Percentiles rank a stretch among this genome's conserved stretches.
phyloP scores from a whole-genome alignment of 2,329 filamentous ascomycete genomes.

The Lecanicillium sp. region DNA sequence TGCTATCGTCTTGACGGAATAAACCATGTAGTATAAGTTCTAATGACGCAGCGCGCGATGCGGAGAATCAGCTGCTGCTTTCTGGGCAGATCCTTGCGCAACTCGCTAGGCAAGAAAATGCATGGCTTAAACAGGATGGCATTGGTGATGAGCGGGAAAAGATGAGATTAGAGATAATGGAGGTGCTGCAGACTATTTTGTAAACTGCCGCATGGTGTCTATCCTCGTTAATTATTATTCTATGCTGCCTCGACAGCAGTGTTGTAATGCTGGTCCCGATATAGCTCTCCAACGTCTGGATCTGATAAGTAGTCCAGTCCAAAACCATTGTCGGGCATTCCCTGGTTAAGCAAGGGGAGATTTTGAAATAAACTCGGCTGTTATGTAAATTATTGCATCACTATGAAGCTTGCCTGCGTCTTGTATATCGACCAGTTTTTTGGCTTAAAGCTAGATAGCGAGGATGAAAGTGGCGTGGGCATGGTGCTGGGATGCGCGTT shows the following conservation, averaged over 20 bases:
- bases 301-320: slow-evolving; percentile 43
- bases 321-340: slow-evolving; percentile 42
- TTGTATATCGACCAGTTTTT: slow-evolving; percentile 21
- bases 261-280: too few relatives aligned
- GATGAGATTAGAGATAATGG: neutral
- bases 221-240: too few relatives aligned
- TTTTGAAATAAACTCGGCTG: slow-evolving; percentile 33
- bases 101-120: slow-evolving; percentile 1
- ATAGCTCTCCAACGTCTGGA: slow-evolving; percentile 7
- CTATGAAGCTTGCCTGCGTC: slow-evolving; percentile 11
- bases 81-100: slow-evolving; percentile 1
- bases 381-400: slow-evolving; percentile 34
- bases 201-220: neutral
- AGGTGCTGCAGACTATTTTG: slow-evolving; percentile 2
- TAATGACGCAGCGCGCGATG: neutral
- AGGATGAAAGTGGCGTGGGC: slow-evolving; percentile 28
- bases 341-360: slow-evolving; percentile 39
- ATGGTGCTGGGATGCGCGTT: slow-evolving; percentile 24
- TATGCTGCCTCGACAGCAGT: too few relatives aligned
- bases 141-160: neutral
- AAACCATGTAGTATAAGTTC: neutral
- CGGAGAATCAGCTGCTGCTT: slow-evolving; percentile 1
- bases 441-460: slow-evolving; percentile 19
- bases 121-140: neutral
- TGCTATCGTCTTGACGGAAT: slow-evolving; percentile 1